Evolutionary conservation across 2,329 filamentous ascomycete species (phyloP), one percentile per base, ranked within the genome.

Genomic region (Calonectria montana): DNA sequence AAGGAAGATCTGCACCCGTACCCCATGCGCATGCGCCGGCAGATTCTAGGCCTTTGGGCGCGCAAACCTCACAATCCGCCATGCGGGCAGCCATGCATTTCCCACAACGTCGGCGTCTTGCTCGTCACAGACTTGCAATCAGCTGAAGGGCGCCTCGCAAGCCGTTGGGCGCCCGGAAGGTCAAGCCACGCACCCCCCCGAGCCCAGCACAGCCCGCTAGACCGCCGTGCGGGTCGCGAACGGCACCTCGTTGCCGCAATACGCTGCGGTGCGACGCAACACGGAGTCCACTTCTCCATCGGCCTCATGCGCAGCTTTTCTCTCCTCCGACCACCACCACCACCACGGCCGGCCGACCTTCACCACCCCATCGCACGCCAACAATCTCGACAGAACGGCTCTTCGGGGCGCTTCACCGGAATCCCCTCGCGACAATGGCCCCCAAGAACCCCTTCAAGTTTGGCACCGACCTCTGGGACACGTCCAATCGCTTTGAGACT

Each of bases 401-500:
- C 53, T n/a, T 63, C 37, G 43, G 63, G 55, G 68, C 63, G 31
- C 41, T 63, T 67, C 21, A 48, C 41, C 57, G 23, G 50, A 48
- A 31, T 29, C 12, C 48, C 31, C 57, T 39, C 43, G 43, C 64
- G 37, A 61, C 63, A 57, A 80, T 80, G 78, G 71, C 72, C 41
- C 61, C 59, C 55, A 70, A 75, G 45, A 79, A 78, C 65, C 78
- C 78, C 48, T 85, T 88, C 76, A 77, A 79, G 66, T 85, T 88
- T 62, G 83, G 84, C 61, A 80, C 75, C 35, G 84, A 82, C 73
- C 79, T 82, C 37, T 90, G 86, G 85, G 88, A 91, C 79, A 87
- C 88, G 8, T 86, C 89, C 48, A 88, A 93, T 82, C 90, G 92
- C 70, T 95, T 94, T 84, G 90, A 91, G 82, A 97, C 94, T 18